Evolutionary conservation across 2,329 filamentous ascomycete genomes (phyloP).

Genomic region (Lecanicillium sp.): DNA sequence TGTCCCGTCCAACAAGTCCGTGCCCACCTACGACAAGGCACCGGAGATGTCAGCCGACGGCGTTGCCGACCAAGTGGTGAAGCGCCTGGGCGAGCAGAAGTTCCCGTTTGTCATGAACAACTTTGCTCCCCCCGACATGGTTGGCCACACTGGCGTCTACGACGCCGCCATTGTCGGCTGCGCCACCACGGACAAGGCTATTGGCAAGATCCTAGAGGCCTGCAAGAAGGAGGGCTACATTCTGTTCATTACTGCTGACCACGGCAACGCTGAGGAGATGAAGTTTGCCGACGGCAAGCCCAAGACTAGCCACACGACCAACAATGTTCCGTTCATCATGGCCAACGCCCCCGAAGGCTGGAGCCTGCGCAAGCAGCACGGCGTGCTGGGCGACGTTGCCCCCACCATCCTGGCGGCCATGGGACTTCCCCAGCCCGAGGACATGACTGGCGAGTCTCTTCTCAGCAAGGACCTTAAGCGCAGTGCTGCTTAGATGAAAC

Average conservation of each 20-base stretch:
- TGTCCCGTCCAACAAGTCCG: conserved; percentile 81
- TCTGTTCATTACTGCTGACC: conserved; percentile 92
- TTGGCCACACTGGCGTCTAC: conserved; percentile 96
- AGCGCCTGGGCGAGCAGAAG: conserved; percentile 75
- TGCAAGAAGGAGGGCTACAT: conserved; percentile 92
- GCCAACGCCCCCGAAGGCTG: conserved; percentile 88
- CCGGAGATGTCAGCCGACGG: conserved; percentile 92
- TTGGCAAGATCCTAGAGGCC: conserved; percentile 83
- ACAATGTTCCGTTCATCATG: conserved; percentile 98
- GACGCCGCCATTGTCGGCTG: conserved; percentile 83
- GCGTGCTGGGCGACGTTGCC: conserved; percentile 94
- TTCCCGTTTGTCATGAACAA: conserved; percentile 99
- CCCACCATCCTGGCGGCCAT: conserved; percentile 88
- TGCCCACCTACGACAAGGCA: conserved; percentile 89
- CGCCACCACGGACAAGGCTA: conserved; percentile 84
- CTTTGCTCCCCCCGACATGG: conserved; percentile 98
- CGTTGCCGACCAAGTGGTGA: conserved; percentile 82
- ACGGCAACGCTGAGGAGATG: conserved; percentile 99
- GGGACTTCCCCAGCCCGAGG: conserved; percentile 82
- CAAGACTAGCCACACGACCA: conserved; percentile 96
- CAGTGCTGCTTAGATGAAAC: conserved; percentile 16
- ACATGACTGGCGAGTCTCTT: conserved; percentile 85
- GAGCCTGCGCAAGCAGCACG: conserved; percentile 74
- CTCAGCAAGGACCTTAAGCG: conserved; percentile 61
- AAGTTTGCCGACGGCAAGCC: conserved; percentile 91